Evolutionary conservation across 2,329 filamentous ascomycete species (phyloP).

Genomic region (Xylaria multiplex): DNA sequence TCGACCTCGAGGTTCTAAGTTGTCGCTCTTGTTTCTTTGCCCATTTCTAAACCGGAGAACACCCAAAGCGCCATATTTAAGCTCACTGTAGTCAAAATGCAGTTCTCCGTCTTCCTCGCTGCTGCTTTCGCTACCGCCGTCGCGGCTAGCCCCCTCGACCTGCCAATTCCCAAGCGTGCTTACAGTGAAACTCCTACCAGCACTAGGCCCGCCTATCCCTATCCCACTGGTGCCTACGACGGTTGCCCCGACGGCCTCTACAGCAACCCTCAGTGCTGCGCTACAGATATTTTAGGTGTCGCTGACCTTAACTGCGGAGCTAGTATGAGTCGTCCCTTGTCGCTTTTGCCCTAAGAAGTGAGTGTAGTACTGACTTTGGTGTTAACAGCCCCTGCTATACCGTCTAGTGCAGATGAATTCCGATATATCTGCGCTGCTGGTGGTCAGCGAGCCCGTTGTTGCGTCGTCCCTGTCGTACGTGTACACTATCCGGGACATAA

Average conservation of each 20-base stretch:
- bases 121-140: conserved; percentile 25
- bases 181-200: conserved; percentile 12
- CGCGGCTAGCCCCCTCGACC: conserved; percentile 29
- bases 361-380: conserved; percentile 1
- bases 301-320: conserved; percentile 22
- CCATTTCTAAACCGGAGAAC: conserved; percentile 12
- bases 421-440: conserved; percentile 22
- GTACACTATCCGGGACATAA: not conserved
- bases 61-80: conserved; percentile 7
- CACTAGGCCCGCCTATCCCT: conserved; percentile 1
- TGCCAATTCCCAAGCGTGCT: conserved; percentile 14
- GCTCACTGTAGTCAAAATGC: conserved; percentile 25
- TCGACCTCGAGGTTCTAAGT: conserved; percentile 9
- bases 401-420: conserved; percentile 19
- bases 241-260: conserved; percentile 25
- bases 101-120: conserved; percentile 28
- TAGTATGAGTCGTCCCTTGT: conserved; percentile 5
- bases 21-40: conserved; percentile 11
- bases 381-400: conserved; percentile 12
- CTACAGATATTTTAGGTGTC: conserved; percentile 27
- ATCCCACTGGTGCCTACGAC: conserved; percentile 5
- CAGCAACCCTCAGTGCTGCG: conserved; percentile 28
- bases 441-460: conserved; percentile 27
- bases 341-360: not conserved
- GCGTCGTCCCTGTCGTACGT: conserved; percentile 24